Conservation (phyloP, 106 monocot genomes). For the Agapanthus africanus region DNA sequence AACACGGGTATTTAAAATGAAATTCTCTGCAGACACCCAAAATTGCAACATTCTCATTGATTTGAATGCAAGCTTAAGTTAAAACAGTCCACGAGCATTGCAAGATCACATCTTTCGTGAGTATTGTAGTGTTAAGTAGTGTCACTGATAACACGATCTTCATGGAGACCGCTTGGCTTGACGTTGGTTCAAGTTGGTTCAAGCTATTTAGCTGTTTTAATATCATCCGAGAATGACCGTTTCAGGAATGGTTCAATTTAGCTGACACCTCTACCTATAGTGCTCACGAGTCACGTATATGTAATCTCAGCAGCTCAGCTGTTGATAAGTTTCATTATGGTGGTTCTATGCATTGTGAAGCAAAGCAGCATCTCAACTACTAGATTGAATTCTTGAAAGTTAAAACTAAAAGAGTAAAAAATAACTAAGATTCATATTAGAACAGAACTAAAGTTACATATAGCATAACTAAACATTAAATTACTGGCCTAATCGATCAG, state of each 20-base stretch:
- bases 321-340: neutral
- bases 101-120: neutral
- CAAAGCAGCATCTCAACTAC: neutral
- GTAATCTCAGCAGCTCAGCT: too few relatives aligned
- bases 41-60: neutral
- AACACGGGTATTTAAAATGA: neutral
- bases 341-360: neutral
- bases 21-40: conserved; percentile 15
- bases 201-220: neutral
- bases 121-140: neutral
- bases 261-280: neutral
- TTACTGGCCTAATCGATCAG: neutral
- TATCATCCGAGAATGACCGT: neutral
- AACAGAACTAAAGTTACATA: neutral
- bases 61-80: neutral
- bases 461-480: neutral
- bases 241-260: neutral
- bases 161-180: neutral
- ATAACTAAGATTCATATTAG: neutral
- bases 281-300: neutral
- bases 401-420: neutral
- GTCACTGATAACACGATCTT: neutral
- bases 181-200: neutral
- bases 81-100: too few relatives aligned
- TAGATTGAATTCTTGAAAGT: neutral